Base-by-base conservation (phyloP, 1,284 basidiomycete genomes). In the Cryptococcus jaspeensis region DNA sequence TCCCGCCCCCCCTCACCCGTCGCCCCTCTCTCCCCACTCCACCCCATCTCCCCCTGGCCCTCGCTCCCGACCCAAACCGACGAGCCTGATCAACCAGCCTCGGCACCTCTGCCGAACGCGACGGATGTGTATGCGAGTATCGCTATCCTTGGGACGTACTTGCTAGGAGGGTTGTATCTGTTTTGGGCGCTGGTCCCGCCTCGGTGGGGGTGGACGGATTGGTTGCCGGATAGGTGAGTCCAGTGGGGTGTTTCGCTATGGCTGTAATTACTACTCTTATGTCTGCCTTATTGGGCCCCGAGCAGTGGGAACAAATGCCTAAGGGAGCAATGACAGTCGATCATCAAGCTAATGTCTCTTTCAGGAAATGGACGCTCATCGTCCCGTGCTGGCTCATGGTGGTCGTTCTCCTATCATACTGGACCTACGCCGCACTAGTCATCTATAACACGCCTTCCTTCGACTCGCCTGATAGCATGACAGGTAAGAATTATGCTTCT, bases 111-210 rank as follows among this genome's bases (percentile, higher is more conserved):
- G 5, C 73, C 73, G 0, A 66, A 62, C 2, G 55, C 72, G 0
- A 73, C 70, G 50, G 91, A 93, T 75, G 89, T 92, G 67, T 93
- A 93, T 68, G 91, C 90, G 18, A 91, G 90, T 70, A 88, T 90
- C 11, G 89, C 87, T 12, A 88, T 86, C 84, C 84, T 88, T 9
- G 84, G 85, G 0, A 92, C 90, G 0, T 87, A 84, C 59, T 77
- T 92, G 36, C 75, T 85, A 5, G 92, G 88, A 67, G 76, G 81
- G 51, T 66, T 87, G 16, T 92, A 89, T 71, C 70, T 91, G 23
- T 77, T 89, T 7, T 93, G 84, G 84, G 82, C 80, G 8, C 71
- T 84, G 59, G 72, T 81, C 16, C 84, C 84, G 2, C 75, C 80
- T 54, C 70, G 73, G 25, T 84, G 80, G 72, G 89, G 90, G 16